Base-by-base conservation (phyloP, 177 flowering plant genomes). In the Vitis hybrid region DNA sequence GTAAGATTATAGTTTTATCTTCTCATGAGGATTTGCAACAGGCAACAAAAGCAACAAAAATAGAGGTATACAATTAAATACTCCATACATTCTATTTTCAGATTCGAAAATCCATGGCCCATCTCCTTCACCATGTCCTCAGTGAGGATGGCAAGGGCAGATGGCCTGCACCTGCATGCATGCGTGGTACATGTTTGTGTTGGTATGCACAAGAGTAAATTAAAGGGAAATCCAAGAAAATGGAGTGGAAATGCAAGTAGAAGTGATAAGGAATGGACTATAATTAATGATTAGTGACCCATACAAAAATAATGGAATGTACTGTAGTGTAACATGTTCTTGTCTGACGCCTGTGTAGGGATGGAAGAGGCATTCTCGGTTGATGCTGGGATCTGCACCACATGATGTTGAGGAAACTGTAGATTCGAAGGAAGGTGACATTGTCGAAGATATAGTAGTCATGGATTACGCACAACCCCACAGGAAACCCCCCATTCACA, bases 381-480 rank as follows among this genome's bases (percentile, higher is more conserved):
- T 50, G 18, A n/a, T 77, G 68, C 53, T 66, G 53, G 79, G 57
- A 63, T 64, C 76, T 49, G 29, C 60, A 26, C 50, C 69, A 18
- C 22, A 61, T 68, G 72, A 58, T 2, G 63, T 51, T 5, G 75
- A 83, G 68, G 85, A 81, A 74, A 68, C 65, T 8, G 54, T 71
- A 34, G 77, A 71, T 61, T 70, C 84, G 10, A 67, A 66, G 63
- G 81, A 78, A 77, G 66, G 63, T 11, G 78, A 77, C 16, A 53
- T 2, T 4, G 78, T 26, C 14, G 77, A 74, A 53, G 86, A 80
- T 20, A 67, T 74, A 6, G 82, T 70, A 5, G 80, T 58, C 15
- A 86, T 82, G 88, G 89, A 89, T 77, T 89, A 87, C 54, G 80
- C 85, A 26, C 83, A 73, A 60, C 91, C 93, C 45, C 94, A 83